Percentiles rank a stretch among this genome's conserved stretches.
Conservation (phyloP, 768 basidiomycete species). For the Auriscalpium vulgare region DNA sequence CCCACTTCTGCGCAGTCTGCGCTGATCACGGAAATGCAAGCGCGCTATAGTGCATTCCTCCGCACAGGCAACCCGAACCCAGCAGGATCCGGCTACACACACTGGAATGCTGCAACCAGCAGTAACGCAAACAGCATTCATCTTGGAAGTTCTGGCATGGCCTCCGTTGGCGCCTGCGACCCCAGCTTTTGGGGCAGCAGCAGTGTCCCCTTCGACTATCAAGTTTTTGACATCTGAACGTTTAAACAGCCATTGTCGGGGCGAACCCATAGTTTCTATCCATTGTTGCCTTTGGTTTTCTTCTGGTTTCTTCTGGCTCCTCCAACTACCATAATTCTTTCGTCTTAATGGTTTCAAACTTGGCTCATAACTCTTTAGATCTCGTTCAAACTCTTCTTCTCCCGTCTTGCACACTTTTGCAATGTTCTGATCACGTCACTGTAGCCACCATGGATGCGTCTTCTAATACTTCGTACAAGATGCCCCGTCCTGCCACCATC, state of each 20-base stretch:
- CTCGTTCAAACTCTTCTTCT: too few species aligned
- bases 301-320: too few species aligned
- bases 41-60: constrained; percentile 62
- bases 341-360: too few species aligned
- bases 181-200: constrained; percentile 59
- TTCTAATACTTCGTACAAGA: too few species aligned
- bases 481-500: too few species aligned
- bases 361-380: too few species aligned
- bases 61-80: constrained; percentile 55
- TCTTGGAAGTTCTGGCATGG: constrained; percentile 51
- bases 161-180: constrained; percentile 49
- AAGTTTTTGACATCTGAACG: constrained; percentile 32
- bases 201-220: constrained; percentile 61
- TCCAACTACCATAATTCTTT: too few species aligned
- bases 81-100: constrained; percentile 30
- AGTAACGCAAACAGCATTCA: constrained; percentile 48
- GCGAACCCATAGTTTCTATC: too few species aligned
- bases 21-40: constrained; percentile 59
- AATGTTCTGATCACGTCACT: too few species aligned
- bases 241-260: background rate
- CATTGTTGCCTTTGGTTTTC: too few species aligned
- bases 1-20: constrained; percentile 49
- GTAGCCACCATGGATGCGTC: too few species aligned
- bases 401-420: too few species aligned
- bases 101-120: constrained; percentile 48